A percentile compares a stretch with the other conserved stretches of the same genome.
phyloP scores from a whole-genome alignment of 768 basidiomycete genomes.

The Russula abietina region DNA sequence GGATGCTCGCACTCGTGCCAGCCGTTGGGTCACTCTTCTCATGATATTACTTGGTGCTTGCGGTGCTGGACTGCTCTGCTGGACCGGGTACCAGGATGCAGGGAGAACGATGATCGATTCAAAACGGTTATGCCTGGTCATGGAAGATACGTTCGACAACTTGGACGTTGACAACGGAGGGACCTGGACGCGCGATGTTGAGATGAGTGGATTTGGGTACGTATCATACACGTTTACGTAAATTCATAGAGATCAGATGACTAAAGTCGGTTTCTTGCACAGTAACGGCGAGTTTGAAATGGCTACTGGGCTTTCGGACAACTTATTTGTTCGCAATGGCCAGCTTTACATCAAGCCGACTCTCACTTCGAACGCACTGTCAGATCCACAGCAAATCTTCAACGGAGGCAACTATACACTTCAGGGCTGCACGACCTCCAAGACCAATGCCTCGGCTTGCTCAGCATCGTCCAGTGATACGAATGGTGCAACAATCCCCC shows the following conservation, averaged over 20 bases:
- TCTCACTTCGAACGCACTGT: conserved; percentile 47
- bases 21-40: conserved; percentile 45
- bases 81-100: conserved; percentile 35
- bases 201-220: conserved; percentile 48
- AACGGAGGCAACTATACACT: conserved; percentile 37
- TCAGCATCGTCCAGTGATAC: conserved; percentile 38
- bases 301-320: conserved; percentile 38
- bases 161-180: conserved; percentile 35
- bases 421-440: conserved; percentile 34
- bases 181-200: conserved; percentile 45
- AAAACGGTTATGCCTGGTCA: conserved; percentile 38
- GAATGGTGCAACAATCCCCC: conserved; percentile 40
- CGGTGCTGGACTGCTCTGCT: conserved; percentile 41
- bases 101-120: conserved; percentile 35
- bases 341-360: conserved; percentile 56
- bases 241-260: neutral
- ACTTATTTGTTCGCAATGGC: conserved; percentile 43
- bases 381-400: conserved; percentile 33
- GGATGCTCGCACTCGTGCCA: conserved; percentile 41
- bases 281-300: conserved; percentile 51
- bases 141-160: conserved; percentile 46
- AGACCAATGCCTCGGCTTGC: conserved; percentile 40
- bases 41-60: conserved; percentile 39
- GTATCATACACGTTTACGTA: conserved; percentile 15
- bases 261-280: neutral